A percentile compares a stretch with the other conserved stretches of the same genome.
These are phyloP conservation scores for Lenzites betulinus DNA, from an alignment of 768 basidiomycete species.

Conservation along the genomic window DNA sequence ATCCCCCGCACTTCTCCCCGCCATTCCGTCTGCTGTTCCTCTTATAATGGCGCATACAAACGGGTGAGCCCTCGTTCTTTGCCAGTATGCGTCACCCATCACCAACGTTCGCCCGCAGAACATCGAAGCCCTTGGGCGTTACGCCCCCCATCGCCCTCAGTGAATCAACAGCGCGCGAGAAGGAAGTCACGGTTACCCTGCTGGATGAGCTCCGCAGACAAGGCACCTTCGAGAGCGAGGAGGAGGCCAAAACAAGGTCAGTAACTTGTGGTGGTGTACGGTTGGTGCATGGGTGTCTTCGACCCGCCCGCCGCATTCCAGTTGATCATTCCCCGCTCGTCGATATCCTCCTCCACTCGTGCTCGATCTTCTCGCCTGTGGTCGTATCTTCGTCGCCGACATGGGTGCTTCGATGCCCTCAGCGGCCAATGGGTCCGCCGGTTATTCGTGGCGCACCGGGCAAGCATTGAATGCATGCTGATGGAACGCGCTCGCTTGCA, in stretches of 20 bases:
- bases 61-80: slow-evolving; percentile 7
- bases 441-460: background rate
- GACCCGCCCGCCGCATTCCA: background rate
- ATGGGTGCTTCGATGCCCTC: background rate
- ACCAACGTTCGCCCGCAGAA: slow-evolving; percentile 1
- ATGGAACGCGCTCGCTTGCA: slow-evolving; percentile 36
- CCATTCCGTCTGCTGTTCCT: background rate
- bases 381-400: background rate
- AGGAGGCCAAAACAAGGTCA: slow-evolving; percentile 87
- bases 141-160: slow-evolving; percentile 80
- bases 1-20: background rate
- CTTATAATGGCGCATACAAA: slow-evolving; percentile 16
- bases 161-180: slow-evolving; percentile 79
- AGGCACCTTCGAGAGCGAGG: slow-evolving; percentile 86
- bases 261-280: slow-evolving; percentile 29
- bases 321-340: background rate
- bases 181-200: slow-evolving; percentile 80
- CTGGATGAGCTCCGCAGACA: slow-evolving; percentile 89
- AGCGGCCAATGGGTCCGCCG: no score
- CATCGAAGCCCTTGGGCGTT: slow-evolving; percentile 68
- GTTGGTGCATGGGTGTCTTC: background rate
- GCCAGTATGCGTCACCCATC: background rate
- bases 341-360: background rate
- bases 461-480: background rate
- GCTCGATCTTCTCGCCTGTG: background rate